These are phyloP conservation scores for Cerioporus squamosus DNA, from an alignment of 1,284 basidiomycete species.

Conservation along the genomic window DNA sequence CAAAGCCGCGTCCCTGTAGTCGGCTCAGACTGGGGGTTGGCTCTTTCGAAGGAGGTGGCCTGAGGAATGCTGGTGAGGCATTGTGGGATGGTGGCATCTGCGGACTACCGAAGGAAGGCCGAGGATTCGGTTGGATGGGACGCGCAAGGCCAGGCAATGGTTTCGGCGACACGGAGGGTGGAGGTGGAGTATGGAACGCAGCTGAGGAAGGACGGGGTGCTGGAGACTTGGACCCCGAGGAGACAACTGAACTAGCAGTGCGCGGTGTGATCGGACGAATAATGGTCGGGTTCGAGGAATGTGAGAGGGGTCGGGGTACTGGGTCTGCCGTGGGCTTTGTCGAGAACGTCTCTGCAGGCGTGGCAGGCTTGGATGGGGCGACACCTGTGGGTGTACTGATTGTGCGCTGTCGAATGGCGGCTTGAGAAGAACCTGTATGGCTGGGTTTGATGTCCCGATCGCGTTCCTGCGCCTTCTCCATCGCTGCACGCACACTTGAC, in stretches of 20 bases:
- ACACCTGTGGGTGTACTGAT: slow-evolving; percentile 35
- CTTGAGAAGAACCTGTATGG: slow-evolving; percentile 20
- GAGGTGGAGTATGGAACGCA: slow-evolving; percentile 32
- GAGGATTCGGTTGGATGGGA: slow-evolving; percentile 56
- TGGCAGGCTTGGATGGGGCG: slow-evolving; percentile 6
- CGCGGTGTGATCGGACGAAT: slow-evolving; percentile 21
- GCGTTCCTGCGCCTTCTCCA: slow-evolving; percentile 7
- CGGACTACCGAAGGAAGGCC: slow-evolving; percentile 47
- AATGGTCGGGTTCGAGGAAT: slow-evolving; percentile 14
- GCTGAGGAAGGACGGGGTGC: slow-evolving; percentile 30
- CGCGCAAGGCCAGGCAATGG: slow-evolving; percentile 55
- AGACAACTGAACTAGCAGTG: slow-evolving; percentile 5
- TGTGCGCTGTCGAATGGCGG: slow-evolving; percentile 42
- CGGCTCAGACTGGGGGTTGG: slow-evolving; percentile 80
- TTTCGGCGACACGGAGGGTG: slow-evolving; percentile 41
- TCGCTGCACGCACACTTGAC: slow-evolving; percentile 20
- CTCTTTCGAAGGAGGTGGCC: slow-evolving; percentile 62
- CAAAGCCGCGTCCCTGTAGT: slow-evolving; percentile 82
- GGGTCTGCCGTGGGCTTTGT: slow-evolving; percentile 18
- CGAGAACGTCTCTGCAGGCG: slow-evolving; percentile 10
- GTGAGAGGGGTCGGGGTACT: slow-evolving; percentile 18
- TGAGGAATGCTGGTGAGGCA: slow-evolving; percentile 64
- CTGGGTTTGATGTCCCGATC: slow-evolving; percentile 26
- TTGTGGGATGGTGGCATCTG: slow-evolving; percentile 48
- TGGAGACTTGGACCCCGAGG: slow-evolving; percentile 18